A percentile compares a stretch with the other conserved stretches of the same genome.
Evolutionary conservation across 1,284 basidiomycete genomes (phyloP).

Genomic region (Tausonia pullulans): DNA sequence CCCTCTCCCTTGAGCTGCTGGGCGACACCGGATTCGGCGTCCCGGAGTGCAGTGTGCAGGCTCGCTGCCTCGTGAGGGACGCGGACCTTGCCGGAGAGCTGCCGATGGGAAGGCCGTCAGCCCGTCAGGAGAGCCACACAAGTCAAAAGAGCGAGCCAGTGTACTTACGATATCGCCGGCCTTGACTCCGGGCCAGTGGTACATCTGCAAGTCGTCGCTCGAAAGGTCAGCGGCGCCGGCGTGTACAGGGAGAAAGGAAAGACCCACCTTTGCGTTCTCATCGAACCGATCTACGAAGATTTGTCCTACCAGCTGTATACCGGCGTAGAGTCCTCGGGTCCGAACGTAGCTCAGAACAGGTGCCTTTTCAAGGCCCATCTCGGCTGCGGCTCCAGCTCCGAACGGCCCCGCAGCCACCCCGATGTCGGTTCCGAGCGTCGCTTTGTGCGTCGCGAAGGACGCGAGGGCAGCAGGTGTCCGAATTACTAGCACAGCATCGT

Average conservation of each 20-base stretch:
- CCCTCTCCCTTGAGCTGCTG: conserved; percentile 28
- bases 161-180: conserved; percentile 33
- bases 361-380: conserved; percentile 36
- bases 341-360: conserved; percentile 36
- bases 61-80: conserved; percentile 36
- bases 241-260: not conserved
- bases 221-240: not conserved
- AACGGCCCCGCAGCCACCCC: conserved; percentile 42
- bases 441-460: conserved; percentile 40
- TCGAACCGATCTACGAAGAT: conserved; percentile 32
- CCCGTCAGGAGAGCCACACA: no score
- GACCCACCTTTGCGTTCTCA: conserved; percentile 21
- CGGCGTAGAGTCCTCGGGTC: conserved; percentile 38
- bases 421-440: conserved; percentile 40
- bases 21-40: conserved; percentile 42
- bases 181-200: conserved; percentile 36
- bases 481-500: conserved; percentile 37
- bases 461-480: conserved; percentile 40
- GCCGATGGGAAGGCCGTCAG: not conserved
- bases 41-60: conserved; percentile 37
- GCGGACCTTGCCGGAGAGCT: conserved; percentile 36
- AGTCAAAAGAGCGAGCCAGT: conserved; percentile 15
- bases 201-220: conserved; percentile 21
- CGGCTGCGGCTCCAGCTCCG: conserved; percentile 39
- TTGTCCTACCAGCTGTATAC: conserved; percentile 39